Base-by-base conservation (phyloP, 805 yeast species). In the Sungouiella thailandica region DNA sequence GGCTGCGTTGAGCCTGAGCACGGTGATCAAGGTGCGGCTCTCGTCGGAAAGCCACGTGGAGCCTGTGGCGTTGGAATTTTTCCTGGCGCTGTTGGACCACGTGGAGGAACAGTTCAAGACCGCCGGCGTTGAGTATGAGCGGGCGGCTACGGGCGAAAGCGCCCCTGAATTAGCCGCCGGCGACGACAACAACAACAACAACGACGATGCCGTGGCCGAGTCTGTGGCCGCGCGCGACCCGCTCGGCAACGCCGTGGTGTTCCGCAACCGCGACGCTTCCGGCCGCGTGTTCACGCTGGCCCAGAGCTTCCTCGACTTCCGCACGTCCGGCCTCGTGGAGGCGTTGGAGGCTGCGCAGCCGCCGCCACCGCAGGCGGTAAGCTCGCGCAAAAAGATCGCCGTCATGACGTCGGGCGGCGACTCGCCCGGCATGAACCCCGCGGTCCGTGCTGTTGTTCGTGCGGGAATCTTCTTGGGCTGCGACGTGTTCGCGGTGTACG, bases 351-450 rank as follows among this genome's bases (percentile, higher is more conserved):
- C 2, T 8, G 25, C 24, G 7, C 11, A 24, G 18, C 29, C 34
- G 1, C 12, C 17, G 13, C n/a, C 24, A 31, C 22, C 28, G 8
- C 17, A 34, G 26, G 25, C 14, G 24, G 37, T 14, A 20, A 29
- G 16, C 35, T 40, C 29, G 32, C 42, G 37, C 36, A 71, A 58
- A 67, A 79, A 57, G 43, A 78, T 81, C 39, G 89, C 80, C 1
- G 83, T 81, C 11, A 80, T 81, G 86, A 81, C 88, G 1, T 79
- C 86, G 1, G 89, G 89, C 39, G 89, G 89, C 47, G 89, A 81
- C 52, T 80, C 87, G 18, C 89, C 83, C 7, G 89, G 89, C 44
- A 81, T 81, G 89, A 79, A 80, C 52, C 80, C 87, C 3, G 79
- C 77, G 23, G 88, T 81, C 16, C 62, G 88, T 41, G 85, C 87